phyloP scores from a whole-genome alignment of 139 green algal genomes.

The Tetraselmis striata region DNA sequence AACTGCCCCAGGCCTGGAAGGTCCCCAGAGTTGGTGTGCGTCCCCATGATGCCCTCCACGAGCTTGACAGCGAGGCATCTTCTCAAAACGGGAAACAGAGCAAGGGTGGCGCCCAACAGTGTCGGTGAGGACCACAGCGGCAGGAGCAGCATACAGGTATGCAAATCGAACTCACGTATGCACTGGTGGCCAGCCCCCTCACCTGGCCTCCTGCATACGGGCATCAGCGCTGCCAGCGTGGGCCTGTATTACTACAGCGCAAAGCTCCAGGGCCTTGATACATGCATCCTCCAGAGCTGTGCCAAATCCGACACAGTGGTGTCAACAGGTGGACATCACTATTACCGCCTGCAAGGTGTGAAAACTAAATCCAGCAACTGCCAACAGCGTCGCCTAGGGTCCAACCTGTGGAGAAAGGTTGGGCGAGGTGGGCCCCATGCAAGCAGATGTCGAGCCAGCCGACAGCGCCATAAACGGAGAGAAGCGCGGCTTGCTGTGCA shows the following conservation, averaged over 20 bases:
- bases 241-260: background rate
- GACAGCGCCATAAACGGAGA: background rate
- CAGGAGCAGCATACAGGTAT: background rate
- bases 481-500: background rate
- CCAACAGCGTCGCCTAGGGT: too few species aligned
- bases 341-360: background rate
- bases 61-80: too few species aligned
- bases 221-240: background rate
- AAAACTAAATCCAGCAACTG: too few species aligned
- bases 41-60: too few species aligned
- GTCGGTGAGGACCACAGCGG: background rate
- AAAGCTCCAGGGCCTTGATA: background rate
- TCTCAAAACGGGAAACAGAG: too few species aligned
- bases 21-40: too few species aligned
- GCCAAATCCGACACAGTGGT: too few species aligned
- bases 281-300: background rate
- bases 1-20: background rate
- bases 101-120: background rate
- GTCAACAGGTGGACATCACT: too few species aligned
- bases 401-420: background rate
- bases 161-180: too few species aligned
- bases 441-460: background rate
- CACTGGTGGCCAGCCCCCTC: too few species aligned
- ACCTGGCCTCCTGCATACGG: background rate
- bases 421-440: background rate